Evolutionary conservation across 2,329 filamentous ascomycete genomes (phyloP).

Genomic region (Claviceps citrina): DNA sequence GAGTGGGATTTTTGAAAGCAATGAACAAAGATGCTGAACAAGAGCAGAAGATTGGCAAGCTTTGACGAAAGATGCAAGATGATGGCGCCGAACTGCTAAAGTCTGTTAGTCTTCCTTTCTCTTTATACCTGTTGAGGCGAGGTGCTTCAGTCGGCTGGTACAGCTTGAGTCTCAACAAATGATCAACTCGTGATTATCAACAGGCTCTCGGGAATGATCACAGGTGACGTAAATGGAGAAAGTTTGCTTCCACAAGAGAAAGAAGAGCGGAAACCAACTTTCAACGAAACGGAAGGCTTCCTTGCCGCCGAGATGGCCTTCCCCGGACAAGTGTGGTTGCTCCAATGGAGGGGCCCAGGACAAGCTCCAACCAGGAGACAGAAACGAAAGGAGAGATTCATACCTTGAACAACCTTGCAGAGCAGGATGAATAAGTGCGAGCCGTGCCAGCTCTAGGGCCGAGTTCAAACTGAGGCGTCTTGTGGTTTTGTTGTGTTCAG

Average conservation of each 20-base stretch:
- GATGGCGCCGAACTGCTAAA: background rate
- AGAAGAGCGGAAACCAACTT: background rate
- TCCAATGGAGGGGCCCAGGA: background rate
- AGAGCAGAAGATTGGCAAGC: no score
- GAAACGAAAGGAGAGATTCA: background rate
- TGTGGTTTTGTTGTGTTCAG: background rate
- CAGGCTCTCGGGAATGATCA: background rate
- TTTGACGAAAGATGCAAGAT: background rate
- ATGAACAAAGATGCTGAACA: no score
- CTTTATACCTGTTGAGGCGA: slow-evolving; percentile 1
- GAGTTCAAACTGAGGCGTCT: background rate
- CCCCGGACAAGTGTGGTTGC: background rate
- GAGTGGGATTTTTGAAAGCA: background rate
- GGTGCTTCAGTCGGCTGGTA: no score
- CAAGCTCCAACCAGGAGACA: background rate
- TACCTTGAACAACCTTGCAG: background rate
- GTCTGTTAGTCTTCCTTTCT: slow-evolving; percentile 1
- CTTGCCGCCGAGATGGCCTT: background rate
- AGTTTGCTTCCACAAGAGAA: slow-evolving; percentile 1
- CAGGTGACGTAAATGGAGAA: background rate
- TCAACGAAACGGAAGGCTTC: background rate
- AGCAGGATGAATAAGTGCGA: background rate
- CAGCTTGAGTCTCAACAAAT: background rate
- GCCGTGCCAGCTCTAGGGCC: background rate
- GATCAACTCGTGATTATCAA: background rate